phyloP scores from a whole-genome alignment of 2,329 filamentous ascomycete genomes.

The Diaporthe sp. region DNA sequence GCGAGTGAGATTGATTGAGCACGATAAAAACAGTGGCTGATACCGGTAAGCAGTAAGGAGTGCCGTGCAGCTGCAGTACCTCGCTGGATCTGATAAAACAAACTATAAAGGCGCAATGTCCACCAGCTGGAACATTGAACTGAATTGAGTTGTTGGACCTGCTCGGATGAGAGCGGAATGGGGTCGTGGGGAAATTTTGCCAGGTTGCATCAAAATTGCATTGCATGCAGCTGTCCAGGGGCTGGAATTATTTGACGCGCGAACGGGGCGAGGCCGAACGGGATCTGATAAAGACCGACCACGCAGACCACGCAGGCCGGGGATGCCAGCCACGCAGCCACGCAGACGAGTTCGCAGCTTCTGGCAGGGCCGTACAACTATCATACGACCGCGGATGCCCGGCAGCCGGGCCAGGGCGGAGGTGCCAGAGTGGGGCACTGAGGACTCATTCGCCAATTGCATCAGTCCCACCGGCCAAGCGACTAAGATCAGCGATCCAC shows the following conservation, averaged over 20 bases:
- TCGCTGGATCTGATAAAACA: slow-evolving; percentile 13
- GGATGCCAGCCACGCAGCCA: neutral
- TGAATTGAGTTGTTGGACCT: slow-evolving; percentile 2
- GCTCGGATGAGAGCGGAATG: slow-evolving; percentile 4
- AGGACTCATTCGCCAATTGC: neutral
- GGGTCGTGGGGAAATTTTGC: slow-evolving; percentile 18
- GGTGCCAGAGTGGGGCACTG: slow-evolving; percentile 5
- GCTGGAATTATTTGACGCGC: slow-evolving; percentile 12
- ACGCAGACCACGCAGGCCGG: neutral
- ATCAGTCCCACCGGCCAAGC: neutral
- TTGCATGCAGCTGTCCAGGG: slow-evolving; percentile 19
- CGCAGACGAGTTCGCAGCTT: neutral
- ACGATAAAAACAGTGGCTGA: neutral
- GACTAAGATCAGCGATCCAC: neutral
- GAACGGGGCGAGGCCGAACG: neutral
- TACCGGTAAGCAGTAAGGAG: neutral
- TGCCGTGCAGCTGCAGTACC: neutral
- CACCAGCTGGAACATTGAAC: neutral
- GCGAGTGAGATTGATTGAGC: slow-evolving; percentile 22
- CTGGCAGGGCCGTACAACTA: neutral
- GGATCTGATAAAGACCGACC: slow-evolving; percentile 29
- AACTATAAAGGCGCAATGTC: slow-evolving; percentile 11
- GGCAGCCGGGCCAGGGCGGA: neutral
- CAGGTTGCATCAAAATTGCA: slow-evolving; percentile 28
- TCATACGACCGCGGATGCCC: slow-evolving; percentile 25